These are phyloP conservation scores for Sclerotinia sclerotiorum DNA, from an alignment of 2,329 filamentous ascomycete species.

Conservation along the genomic window DNA sequence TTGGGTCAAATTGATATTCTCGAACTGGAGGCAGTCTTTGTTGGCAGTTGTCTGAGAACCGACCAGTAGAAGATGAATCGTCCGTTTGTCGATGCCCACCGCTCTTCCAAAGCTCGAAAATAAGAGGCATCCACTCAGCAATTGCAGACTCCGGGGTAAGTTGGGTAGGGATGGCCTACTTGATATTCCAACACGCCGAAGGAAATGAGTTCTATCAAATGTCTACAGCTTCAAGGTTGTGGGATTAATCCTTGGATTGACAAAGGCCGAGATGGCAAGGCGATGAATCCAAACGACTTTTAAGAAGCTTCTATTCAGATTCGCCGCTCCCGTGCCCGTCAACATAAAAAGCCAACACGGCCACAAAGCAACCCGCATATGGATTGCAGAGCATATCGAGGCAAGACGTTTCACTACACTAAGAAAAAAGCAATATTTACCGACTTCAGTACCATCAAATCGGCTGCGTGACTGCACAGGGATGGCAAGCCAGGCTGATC, in stretches of 20 bases:
- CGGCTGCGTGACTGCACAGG: conserved; percentile 35
- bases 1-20: conserved; percentile 39
- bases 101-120: conserved; percentile 47
- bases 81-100: conserved; percentile 52
- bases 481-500: conserved; percentile 32
- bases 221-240: conserved; percentile 12
- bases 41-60: conserved; percentile 50
- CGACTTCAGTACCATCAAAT: conserved; percentile 32
- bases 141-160: conserved; percentile 13
- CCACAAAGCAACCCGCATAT: conserved; percentile 35
- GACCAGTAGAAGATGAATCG: conserved; percentile 41
- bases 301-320: conserved; percentile 36
- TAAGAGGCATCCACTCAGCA: conserved; percentile 42
- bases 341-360: conserved; percentile 32
- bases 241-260: conserved; percentile 26
- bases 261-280: conserved; percentile 30
- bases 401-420: conserved; percentile 36
- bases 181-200: conserved; percentile 22
- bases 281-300: conserved; percentile 32
- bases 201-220: conserved; percentile 29
- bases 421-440: conserved; percentile 31
- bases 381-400: conserved; percentile 37
- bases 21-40: conserved; percentile 49
- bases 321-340: conserved; percentile 39
- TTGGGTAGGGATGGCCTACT: conserved; percentile 30